phyloP scores from a whole-genome alignment of 1,284 basidiomycete species.

The Vanrija sp. region DNA sequence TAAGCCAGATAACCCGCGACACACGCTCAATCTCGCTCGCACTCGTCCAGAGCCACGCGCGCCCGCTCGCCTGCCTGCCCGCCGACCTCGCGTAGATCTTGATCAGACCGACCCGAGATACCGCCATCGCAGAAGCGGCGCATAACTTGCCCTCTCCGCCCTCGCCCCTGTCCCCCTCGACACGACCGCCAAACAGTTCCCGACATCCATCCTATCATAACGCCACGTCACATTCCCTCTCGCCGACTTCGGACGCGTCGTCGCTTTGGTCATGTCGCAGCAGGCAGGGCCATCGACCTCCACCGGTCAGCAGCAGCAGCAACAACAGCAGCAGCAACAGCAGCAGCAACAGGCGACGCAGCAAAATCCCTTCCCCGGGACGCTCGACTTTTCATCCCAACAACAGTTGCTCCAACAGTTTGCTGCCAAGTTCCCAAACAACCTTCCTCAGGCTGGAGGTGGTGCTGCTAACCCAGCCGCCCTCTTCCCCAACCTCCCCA shows the following conservation, averaged over 20 bases:
- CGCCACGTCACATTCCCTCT: slow-evolving; percentile 9
- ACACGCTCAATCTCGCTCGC: no score
- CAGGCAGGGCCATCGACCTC: slow-evolving; percentile 10
- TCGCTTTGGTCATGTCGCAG: slow-evolving; percentile 8
- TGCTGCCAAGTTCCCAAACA: slow-evolving; percentile 7
- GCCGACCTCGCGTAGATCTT: no score
- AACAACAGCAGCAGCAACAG: slow-evolving; percentile 2
- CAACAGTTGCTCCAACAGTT: slow-evolving; percentile 17
- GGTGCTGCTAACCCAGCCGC: neutral
- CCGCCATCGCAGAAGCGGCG: no score
- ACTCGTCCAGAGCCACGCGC: no score
- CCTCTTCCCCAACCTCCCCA: slow-evolving; percentile 9
- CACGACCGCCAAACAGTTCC: no score
- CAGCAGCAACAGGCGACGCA: neutral
- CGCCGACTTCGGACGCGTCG: neutral
- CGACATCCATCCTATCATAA: neutral
- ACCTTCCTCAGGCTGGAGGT: neutral
- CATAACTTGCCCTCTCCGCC: no score
- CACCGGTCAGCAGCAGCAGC: neutral
- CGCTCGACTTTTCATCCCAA: slow-evolving; percentile 7
- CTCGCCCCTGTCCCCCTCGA: no score
- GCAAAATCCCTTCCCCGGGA: neutral
- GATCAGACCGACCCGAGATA: no score
- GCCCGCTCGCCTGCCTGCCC: no score
- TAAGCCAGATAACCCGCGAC: no score